Conservation (phyloP, 495 filamentous ascomycete genomes). For the Bombardia bombarda region DNA sequence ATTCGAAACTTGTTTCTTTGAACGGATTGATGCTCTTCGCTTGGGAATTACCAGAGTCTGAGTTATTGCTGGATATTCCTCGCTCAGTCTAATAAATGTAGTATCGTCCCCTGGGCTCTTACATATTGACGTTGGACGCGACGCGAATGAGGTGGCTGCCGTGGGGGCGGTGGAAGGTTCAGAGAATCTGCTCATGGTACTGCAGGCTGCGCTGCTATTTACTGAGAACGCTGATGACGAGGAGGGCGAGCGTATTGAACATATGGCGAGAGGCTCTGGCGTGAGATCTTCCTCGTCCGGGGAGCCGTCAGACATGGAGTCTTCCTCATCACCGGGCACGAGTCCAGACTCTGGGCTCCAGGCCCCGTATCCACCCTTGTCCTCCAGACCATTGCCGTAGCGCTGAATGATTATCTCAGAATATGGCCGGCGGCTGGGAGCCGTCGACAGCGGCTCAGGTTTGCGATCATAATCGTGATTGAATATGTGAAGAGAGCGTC, state of each 20-base stretch:
- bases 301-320: background rate
- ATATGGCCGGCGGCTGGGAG: slow-evolving; percentile 13
- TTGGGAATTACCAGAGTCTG: no score
- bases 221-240: slow-evolving; percentile 15
- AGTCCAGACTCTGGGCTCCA: background rate
- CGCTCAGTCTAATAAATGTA: no score
- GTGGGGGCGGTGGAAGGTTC: slow-evolving; percentile 4
- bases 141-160: slow-evolving; percentile 4
- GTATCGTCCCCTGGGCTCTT: no score
- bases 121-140: background rate
- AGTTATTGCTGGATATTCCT: no score
- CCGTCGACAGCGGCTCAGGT: slow-evolving; percentile 3
- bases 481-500: slow-evolving; percentile 22
- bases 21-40: background rate
- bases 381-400: slow-evolving; percentile 31
- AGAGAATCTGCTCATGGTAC: slow-evolving; percentile 6
- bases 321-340: background rate
- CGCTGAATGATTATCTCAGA: slow-evolving; percentile 35
- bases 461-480: slow-evolving; percentile 4
- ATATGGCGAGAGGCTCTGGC: slow-evolving; percentile 8
- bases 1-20: background rate
- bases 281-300: slow-evolving; percentile 1
- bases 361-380: background rate
- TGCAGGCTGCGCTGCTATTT: slow-evolving; percentile 16
- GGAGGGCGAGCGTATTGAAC: slow-evolving; percentile 19